Percentiles rank a stretch among this genome's conserved stretches.
These are phyloP conservation scores for Urtica urens DNA, from an alignment of 306 rosid species.

Conservation along the genomic window DNA sequence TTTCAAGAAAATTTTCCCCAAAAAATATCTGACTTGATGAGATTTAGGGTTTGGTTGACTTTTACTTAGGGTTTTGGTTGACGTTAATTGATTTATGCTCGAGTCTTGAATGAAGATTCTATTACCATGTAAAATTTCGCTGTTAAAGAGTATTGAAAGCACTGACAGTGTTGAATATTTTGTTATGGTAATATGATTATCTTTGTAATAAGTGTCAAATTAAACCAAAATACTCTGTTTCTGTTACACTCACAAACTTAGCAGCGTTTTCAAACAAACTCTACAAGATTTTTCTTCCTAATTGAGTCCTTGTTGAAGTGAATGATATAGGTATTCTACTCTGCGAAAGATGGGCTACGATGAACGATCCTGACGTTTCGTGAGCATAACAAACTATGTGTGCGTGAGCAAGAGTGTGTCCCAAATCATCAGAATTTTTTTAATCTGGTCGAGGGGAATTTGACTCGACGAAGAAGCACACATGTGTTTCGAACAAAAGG, in stretches of 20 bases:
- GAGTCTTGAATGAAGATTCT: too few relatives aligned
- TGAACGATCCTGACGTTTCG: conserved; percentile 11
- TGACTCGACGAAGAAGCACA: conserved; percentile 20
- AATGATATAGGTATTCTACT: neutral
- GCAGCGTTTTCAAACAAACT: neutral
- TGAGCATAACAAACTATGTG: conserved; percentile 11
- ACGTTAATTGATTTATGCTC: too few relatives aligned
- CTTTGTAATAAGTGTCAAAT: too few relatives aligned
- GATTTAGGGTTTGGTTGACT: neutral
- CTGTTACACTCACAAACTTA: neutral
- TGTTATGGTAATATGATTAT: too few relatives aligned
- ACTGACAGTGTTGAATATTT: too few relatives aligned
- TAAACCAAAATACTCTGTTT: neutral
- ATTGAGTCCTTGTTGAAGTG: neutral
- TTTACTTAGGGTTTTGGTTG: too few relatives aligned
- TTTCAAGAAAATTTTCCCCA: neutral
- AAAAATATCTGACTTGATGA: neutral
- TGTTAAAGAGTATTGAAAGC: too few relatives aligned
- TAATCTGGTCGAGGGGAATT: conserved; percentile 30
- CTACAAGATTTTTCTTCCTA: neutral
- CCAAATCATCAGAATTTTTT: conserved; percentile 19
- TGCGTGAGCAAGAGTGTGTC: conserved; percentile 14
- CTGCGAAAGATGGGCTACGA: neutral
- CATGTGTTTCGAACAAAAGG: conserved; percentile 23
- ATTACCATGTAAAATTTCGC: too few relatives aligned